Percentiles rank a stretch among this genome's conserved stretches.
phyloP scores from a whole-genome alignment of 164 flowering plant genomes.

The Liriodendron chinense region DNA sequence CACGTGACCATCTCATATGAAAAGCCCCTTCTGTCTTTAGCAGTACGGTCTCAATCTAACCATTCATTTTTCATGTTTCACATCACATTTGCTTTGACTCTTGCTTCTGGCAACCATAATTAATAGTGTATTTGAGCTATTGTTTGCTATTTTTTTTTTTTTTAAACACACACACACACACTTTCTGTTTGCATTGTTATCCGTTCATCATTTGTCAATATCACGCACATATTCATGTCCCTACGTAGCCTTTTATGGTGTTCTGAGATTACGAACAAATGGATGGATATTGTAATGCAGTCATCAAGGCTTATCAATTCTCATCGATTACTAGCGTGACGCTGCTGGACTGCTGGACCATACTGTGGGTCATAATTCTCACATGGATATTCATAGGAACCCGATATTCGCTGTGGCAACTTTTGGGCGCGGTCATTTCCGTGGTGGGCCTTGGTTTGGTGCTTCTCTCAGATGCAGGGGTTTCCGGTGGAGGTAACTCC shows the following conservation, averaged over 20 bases:
- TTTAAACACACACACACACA: background rate
- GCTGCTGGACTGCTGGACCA: constrained; percentile 73
- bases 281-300: constrained; percentile 35
- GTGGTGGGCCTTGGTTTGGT: constrained; percentile 64
- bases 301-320: constrained; percentile 64
- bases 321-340: constrained; percentile 85
- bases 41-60: background rate
- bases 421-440: constrained; percentile 56
- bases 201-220: background rate
- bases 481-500: constrained; percentile 58
- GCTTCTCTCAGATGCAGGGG: constrained; percentile 68
- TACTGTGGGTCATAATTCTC: constrained; percentile 69
- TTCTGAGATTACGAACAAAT: background rate
- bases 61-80: background rate
- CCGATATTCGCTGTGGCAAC: constrained; percentile 59
- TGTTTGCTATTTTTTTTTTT: too few species aligned
- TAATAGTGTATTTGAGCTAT: background rate
- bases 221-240: background rate
- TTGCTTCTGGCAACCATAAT: background rate
- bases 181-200: background rate
- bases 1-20: too few species aligned
- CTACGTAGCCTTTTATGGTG: background rate
- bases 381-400: constrained; percentile 71
- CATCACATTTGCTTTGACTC: background rate
- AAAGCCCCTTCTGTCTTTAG: too few species aligned